Conservation (phyloP, 1,284 basidiomycete species). For the Hymenochaete sp. region DNA sequence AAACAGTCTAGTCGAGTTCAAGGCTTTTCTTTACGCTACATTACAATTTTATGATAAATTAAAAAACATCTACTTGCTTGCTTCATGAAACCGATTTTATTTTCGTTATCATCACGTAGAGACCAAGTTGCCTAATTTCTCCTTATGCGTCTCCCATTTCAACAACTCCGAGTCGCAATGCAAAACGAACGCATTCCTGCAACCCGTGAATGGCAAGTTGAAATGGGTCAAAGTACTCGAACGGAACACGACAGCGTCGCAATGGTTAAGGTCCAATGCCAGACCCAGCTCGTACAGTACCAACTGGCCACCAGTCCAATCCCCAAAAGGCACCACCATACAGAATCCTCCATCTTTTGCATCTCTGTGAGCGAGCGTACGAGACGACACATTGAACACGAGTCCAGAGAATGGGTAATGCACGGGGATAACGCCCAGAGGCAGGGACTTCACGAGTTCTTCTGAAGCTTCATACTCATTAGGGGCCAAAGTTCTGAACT, state of each 20-base stretch:
- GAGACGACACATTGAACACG: constrained; percentile 23
- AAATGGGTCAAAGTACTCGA: constrained; percentile 23
- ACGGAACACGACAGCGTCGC: constrained; percentile 21
- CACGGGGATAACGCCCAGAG: background rate
- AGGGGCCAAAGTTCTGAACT: background rate
- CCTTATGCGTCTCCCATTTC: background rate
- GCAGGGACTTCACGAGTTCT: background rate
- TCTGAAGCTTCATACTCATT: background rate
- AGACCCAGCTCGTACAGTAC: constrained; percentile 22
- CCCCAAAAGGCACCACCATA: constrained; percentile 20
- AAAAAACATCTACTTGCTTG: constrained; percentile 2
- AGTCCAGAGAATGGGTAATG: constrained; percentile 23
- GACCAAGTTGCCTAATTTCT: background rate
- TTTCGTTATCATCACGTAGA: too few relatives aligned
- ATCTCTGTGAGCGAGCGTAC: constrained; percentile 22
- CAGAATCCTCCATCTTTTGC: constrained; percentile 21
- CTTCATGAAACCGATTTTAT: constrained; percentile 17
- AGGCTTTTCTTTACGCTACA: too few relatives aligned
- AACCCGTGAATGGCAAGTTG: constrained; percentile 22
- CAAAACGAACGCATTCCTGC: constrained; percentile 21
- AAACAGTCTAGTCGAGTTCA: too few relatives aligned
- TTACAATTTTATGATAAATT: too few relatives aligned
- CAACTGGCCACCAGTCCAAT: constrained; percentile 21
- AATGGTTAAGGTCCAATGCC: constrained; percentile 18
- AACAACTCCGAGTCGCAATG: constrained; percentile 20